Evolutionary conservation across 352 stramenopile species (phyloP).

Genomic region (Pythium utonaiense): DNA sequence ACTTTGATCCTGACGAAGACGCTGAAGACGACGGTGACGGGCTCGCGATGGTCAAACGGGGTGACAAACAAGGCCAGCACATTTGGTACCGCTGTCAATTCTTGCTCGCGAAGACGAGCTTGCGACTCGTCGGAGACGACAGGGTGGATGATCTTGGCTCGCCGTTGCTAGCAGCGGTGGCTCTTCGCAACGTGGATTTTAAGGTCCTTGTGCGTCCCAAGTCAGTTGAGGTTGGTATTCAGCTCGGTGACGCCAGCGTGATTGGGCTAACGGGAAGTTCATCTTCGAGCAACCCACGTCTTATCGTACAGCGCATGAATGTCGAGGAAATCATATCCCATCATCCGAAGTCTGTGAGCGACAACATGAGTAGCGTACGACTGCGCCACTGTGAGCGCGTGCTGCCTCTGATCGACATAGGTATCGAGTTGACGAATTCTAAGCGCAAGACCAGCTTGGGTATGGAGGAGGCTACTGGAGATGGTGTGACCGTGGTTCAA

Average conservation of each 20-base stretch:
- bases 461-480: not conserved
- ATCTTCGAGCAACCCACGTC: conserved; percentile 10
- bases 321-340: conserved; percentile 67
- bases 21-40: not conserved
- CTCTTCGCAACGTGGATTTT: conserved; percentile 63
- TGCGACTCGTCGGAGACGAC: conserved; percentile 45
- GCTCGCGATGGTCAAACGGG: not conserved
- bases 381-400: conserved; percentile 66
- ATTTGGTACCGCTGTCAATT: conserved; percentile 83
- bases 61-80: conserved; percentile 43
- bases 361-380: conserved; percentile 73
- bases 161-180: conserved; percentile 22
- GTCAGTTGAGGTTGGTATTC: conserved; percentile 64
- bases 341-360: conserved; percentile 45
- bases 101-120: conserved; percentile 44
- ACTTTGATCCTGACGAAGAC: conserved; percentile 61
- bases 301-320: conserved; percentile 69
- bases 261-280: conserved; percentile 20
- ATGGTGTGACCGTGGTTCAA: conserved; percentile 12
- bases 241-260: conserved; percentile 69
- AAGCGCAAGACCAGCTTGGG: conserved; percentile 5
- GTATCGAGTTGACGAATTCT: conserved; percentile 41
- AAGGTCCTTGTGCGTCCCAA: conserved; percentile 65
- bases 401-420: conserved; percentile 65
- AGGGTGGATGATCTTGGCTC: conserved; percentile 3